These are phyloP conservation scores for Aphanomyces stellatus DNA, from an alignment of 352 stramenopile genomes.

Conservation along the genomic window DNA sequence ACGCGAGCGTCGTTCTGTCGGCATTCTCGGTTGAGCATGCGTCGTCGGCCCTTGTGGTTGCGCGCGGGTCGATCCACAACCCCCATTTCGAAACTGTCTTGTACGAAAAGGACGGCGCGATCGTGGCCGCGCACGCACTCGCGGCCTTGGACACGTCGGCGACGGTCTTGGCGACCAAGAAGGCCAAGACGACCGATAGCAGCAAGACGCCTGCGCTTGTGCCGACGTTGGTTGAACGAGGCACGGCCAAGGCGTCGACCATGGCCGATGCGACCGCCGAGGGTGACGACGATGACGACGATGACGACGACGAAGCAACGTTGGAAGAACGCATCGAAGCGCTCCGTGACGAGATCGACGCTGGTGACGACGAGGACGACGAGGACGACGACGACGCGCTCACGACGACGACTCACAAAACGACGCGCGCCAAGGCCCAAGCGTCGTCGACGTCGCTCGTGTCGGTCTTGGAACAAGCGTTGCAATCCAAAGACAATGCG, in stretches of 20 bases:
- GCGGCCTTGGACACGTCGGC: conserved; percentile 2
- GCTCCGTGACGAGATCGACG: conserved; percentile 65
- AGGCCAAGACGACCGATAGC: conserved; percentile 23
- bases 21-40: conserved; percentile 21
- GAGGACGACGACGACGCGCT: conserved; percentile 33
- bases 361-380: conserved; percentile 40
- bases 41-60: conserved; percentile 37
- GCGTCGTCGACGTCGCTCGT: conserved; percentile 58
- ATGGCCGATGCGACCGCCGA: conserved; percentile 50
- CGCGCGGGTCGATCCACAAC: conserved; percentile 63
- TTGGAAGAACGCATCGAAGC: conserved; percentile 69
- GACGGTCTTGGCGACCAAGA: conserved; percentile 52
- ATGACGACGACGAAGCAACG: conserved; percentile 42
- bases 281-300: conserved; percentile 42
- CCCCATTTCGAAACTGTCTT: conserved; percentile 66
- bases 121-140: not conserved
- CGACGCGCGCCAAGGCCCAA: conserved; percentile 28
- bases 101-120: conserved; percentile 35
- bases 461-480: conserved; percentile 69
- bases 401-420: conserved; percentile 30
- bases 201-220: conserved; percentile 40
- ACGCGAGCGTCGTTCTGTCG: conserved; percentile 31
- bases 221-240: conserved; percentile 61
- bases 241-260: conserved; percentile 40
- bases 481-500: conserved; percentile 82